Base-by-base conservation (phyloP, 73 alveolate species). In the Uronychia binucleata region DNA sequence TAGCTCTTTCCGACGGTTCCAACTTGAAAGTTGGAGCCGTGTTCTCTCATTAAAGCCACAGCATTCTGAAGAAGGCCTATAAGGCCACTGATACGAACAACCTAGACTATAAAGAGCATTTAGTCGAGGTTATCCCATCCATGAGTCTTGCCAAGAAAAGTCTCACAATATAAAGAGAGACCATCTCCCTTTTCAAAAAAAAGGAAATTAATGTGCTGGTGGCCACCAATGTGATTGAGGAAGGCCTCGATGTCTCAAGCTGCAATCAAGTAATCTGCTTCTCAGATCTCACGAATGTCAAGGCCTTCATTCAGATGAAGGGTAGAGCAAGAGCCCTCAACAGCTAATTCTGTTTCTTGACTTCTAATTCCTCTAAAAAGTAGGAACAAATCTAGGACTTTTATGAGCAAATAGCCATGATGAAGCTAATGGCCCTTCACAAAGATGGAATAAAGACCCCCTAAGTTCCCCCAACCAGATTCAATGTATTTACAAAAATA, bases 201-300 rank as follows among this genome's bases (percentile, higher is more conserved):
- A 83, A 83, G 31, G 33, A 83, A 59, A 76, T 79, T 74, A 88
- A 93, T 86, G 91, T 93, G 34, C 89, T 93, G 30, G 88, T 93
- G 30, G 98, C 96, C 58, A 93, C 98, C 32, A 83, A 86, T 87
- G 96, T 92, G 26, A 80, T 93, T 31, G 98, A 93, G 84, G 98
- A 93, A 80, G 98, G 98, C 0, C 59, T 93, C 1, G 98, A 93
- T 93, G 85, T 93, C 57, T 91, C 94, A 58, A 81, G 84, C 34
- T 93, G 98, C 60, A 93, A 91, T 75, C 33, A 86, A 58, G 89
- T 94, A 30, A 57, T 94, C 57, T 86, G 92, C 57, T 89, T 80
- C 77, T 85, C 86, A 81, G 96, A 94, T 76, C 58, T 94, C 30
- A 58, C 84, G 5, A 94, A 79, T 74, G 88, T 90, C 28, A 94